Percentiles rank a stretch among this genome's conserved stretches.
Conservation (phyloP, 805 yeast genomes). For the Candida railenensis region DNA sequence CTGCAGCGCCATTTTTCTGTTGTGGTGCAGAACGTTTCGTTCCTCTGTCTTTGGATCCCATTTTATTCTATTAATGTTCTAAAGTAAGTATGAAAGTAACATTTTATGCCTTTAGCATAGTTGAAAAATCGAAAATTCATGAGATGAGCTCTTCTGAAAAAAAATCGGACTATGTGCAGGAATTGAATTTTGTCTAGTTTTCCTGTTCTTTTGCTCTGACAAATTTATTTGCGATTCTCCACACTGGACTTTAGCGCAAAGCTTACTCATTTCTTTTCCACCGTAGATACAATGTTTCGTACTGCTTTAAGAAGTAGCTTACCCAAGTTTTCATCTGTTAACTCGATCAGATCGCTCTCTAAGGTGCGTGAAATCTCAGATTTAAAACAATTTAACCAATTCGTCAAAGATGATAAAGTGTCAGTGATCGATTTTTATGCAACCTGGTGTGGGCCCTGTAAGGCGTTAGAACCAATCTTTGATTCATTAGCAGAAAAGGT, state of each 20-base stretch:
- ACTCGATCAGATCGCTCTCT: slow-evolving; percentile 6
- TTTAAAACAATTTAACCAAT: slow-evolving; percentile 23
- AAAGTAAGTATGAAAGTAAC: no score
- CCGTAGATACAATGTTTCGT: slow-evolving; percentile 2
- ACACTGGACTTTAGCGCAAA: not conserved
- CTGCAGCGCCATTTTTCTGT: slow-evolving; percentile 10
- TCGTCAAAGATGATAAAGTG: slow-evolving; percentile 24
- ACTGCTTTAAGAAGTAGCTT: slow-evolving; percentile 3
- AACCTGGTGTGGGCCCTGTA: slow-evolving; percentile 48
- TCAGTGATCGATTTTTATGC: slow-evolving; percentile 42
- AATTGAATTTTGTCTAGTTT: not conserved
- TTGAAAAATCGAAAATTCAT: slow-evolving; percentile 12
- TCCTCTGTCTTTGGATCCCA: slow-evolving; percentile 27
- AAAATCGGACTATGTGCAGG: not conserved
- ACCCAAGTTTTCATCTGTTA: not conserved
- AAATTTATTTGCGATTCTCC: no score
- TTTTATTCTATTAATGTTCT: slow-evolving; percentile 6
- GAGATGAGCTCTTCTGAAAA: slow-evolving; percentile 8
- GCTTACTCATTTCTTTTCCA: not conserved
- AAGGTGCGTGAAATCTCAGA: slow-evolving; percentile 28
- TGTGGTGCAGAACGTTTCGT: slow-evolving; percentile 27
- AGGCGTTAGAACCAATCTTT: slow-evolving; percentile 39
- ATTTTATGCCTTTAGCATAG: no score
- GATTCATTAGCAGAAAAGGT: slow-evolving; percentile 31
- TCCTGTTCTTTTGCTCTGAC: not conserved